These are phyloP conservation scores for Chlorella vulgaris DNA, from an alignment of 139 green algal species.

Conservation along the genomic window DNA sequence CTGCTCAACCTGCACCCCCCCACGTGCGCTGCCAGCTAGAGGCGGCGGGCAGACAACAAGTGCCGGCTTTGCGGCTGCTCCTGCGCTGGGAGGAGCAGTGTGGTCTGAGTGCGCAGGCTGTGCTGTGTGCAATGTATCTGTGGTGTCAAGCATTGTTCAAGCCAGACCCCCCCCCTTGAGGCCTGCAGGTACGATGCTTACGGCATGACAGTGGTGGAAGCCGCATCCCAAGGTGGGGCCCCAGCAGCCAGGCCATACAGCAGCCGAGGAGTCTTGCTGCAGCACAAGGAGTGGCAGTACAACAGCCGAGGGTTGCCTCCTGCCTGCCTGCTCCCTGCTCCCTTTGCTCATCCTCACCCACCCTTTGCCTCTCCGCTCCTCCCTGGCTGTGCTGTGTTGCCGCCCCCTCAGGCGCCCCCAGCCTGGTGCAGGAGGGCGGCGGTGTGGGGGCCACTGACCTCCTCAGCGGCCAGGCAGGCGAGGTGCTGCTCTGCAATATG, in stretches of 20 bases:
- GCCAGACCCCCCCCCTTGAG: not conserved
- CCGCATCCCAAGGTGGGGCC: conserved; percentile 68
- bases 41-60: not conserved
- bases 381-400: not conserved
- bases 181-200: conserved; percentile 48
- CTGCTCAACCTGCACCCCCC: conserved; percentile 87
- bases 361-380: not conserved
- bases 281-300: not conserved
- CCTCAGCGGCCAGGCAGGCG: conserved; percentile 35
- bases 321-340: not conserved
- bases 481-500: conserved; percentile 60
- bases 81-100: not conserved
- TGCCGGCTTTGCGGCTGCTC: not conserved
- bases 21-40: conserved; percentile 32
- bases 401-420: conserved; percentile 58
- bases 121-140: no score
- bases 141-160: no score
- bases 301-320: not conserved
- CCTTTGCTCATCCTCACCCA: no score
- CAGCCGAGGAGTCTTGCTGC: no score
- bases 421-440: conserved; percentile 59
- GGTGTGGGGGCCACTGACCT: conserved; percentile 72
- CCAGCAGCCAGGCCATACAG: no score
- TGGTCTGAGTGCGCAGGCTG: no score
- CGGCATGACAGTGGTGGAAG: conserved; percentile 92